phyloP scores from a whole-genome alignment of 805 yeast species.

The Sugiyamaella floridensis region DNA sequence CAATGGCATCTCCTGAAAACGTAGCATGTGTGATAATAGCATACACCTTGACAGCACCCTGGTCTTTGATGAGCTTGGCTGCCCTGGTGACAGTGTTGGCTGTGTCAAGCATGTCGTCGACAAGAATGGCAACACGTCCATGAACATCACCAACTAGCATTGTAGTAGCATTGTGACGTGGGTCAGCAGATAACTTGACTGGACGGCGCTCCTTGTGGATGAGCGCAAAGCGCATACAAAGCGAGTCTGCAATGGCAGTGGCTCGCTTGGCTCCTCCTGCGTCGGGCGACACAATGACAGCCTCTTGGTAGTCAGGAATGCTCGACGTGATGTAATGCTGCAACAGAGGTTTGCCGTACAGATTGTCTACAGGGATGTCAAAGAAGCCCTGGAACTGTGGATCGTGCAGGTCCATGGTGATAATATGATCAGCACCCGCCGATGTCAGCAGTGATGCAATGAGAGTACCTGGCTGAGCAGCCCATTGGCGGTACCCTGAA shows the following conservation, averaged over 20 bases:
- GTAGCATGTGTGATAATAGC: slow-evolving; percentile 91
- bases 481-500: slow-evolving; percentile 86
- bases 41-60: slow-evolving; percentile 81
- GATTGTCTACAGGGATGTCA: slow-evolving; percentile 91
- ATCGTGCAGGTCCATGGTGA: slow-evolving; percentile 97
- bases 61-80: slow-evolving; percentile 83
- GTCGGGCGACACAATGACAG: slow-evolving; percentile 94
- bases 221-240: slow-evolving; percentile 85
- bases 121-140: slow-evolving; percentile 76
- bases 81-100: slow-evolving; percentile 88
- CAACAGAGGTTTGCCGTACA: slow-evolving; percentile 80
- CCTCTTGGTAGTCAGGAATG: slow-evolving; percentile 73
- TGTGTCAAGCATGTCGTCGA: slow-evolving; percentile 93
- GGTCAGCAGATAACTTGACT: slow-evolving; percentile 9
- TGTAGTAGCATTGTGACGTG: slow-evolving; percentile 35
- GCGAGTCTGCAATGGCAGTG: slow-evolving; percentile 83
- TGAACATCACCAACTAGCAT: slow-evolving; percentile 95
- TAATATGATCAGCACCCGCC: slow-evolving; percentile 94
- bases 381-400: slow-evolving; percentile 98
- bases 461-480: slow-evolving; percentile 89
- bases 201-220: slow-evolving; percentile 86
- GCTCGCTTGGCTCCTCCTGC: slow-evolving; percentile 99
- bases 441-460: slow-evolving; percentile 80
- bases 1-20: slow-evolving; percentile 84
- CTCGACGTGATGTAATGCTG: slow-evolving; percentile 74